Evolutionary conservation across 2,329 filamentous ascomycete species (phyloP).

Genomic region (Colletotrichum musicola): DNA sequence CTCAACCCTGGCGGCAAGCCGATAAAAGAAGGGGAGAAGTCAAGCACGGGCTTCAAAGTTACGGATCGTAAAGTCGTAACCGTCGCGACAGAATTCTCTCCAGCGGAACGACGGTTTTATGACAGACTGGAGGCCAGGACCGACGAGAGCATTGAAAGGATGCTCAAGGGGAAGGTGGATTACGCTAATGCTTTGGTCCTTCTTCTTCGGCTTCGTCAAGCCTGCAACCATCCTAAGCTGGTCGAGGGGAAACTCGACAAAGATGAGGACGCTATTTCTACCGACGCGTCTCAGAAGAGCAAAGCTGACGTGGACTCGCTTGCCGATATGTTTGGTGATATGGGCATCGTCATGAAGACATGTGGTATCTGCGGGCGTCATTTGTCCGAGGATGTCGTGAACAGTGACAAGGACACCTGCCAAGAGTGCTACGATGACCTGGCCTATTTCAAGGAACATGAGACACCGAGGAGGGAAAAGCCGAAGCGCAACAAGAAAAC

Average conservation of each 20-base stretch:
- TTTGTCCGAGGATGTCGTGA: conserved; percentile 64
- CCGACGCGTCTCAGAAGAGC: conserved; percentile 61
- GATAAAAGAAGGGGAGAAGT: conserved; percentile 55
- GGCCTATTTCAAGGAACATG: conserved; percentile 67
- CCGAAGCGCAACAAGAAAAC: conserved; percentile 53
- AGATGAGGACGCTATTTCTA: conserved; percentile 85
- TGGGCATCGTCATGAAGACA: conserved; percentile 81
- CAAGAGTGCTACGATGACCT: conserved; percentile 81
- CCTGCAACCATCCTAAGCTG: conserved; percentile 93
- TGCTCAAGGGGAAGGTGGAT: conserved; percentile 87
- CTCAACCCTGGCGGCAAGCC: conserved; percentile 81
- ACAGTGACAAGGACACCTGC: conserved; percentile 67
- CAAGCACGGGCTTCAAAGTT: conserved; percentile 83
- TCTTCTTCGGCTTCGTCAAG: conserved; percentile 89
- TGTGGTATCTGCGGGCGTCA: conserved; percentile 87
- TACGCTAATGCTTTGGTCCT: conserved; percentile 95
- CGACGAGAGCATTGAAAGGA: conserved; percentile 86
- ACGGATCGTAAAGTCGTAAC: conserved; percentile 90
- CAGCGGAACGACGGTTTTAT: conserved; percentile 88
- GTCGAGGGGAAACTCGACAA: conserved; percentile 87
- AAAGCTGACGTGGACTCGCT: conserved; percentile 82
- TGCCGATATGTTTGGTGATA: conserved; percentile 85
- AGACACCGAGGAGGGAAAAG: conserved; percentile 56
- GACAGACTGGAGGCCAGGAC: conserved; percentile 85
- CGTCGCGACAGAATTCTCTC: conserved; percentile 81